Evolutionary conservation across 1,139 yeast species (phyloP), one percentile per base, ranked within the genome.

Genomic region (Scheffersomyces insectosa): DNA sequence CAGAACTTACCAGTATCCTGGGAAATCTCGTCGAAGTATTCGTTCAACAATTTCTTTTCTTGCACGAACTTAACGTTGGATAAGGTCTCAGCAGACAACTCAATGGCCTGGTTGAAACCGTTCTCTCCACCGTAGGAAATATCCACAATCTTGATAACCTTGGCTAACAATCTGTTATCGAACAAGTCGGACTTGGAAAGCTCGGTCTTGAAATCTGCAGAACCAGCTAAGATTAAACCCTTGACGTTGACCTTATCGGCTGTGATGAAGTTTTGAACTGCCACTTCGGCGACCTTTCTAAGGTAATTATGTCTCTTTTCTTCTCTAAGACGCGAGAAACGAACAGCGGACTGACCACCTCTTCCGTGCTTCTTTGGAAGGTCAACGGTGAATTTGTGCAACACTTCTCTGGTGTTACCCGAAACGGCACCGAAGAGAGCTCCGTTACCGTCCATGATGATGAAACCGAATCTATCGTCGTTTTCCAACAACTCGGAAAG

Each of bases 321-420:
- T 59, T 93, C 99, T 82, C 99, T 88, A 68, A 93, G 80, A 79
- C 99, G 91, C 37, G 97, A 87, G 77, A 93, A 93, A 88, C 99
- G 98, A 56, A 93, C 67, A 38, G 99, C 99, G 49, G 99, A 93
- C 77, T 93, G 99, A 85, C 99, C 99, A 87, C 99, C 99, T 80
- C 99, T 88, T 60, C 99, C 99, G 77, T 93, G 99, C 88, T 93
- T 93, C 76, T 93, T 93, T 56, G 99, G 99, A 62, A 93, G 79
- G 68, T 93, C 99, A 46, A 93, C 99, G 3, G 97, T 86, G 72
- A 93, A 93, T 70, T 93, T 93, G 70, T 93, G 97, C 63, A 93
- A 76, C 41, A 93, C 88, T 52, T 95, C 97, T 76, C 99, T 85
- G 41, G 96, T 91, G 74, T 93, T 93, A 67, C 99, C 99, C 40